phyloP scores from a whole-genome alignment of 1,284 basidiomycete species.

The Sutorius eximius region DNA sequence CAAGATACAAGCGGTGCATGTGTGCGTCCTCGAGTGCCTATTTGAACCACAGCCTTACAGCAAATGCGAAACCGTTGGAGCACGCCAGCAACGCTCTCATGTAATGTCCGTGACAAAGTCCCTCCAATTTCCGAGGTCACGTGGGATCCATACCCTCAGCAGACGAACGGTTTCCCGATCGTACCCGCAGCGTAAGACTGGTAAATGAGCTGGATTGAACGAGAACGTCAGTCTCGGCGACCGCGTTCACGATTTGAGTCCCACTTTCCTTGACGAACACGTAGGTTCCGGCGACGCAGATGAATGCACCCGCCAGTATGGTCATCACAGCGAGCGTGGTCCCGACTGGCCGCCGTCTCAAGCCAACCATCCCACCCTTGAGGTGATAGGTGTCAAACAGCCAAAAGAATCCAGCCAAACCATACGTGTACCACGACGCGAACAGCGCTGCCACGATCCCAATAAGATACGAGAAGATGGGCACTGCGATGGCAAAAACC shows the following conservation, averaged over 20 bases:
- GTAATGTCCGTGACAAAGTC: constrained; percentile 22
- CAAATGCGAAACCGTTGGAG: not conserved
- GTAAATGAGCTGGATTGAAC: constrained; percentile 42
- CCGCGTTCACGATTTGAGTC: not conserved
- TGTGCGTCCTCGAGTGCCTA: constrained; percentile 8
- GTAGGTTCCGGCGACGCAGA: constrained; percentile 51
- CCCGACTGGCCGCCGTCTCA: constrained; percentile 36
- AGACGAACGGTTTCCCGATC: not conserved
- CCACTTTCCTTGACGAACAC: constrained; percentile 48
- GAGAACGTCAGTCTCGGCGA: not conserved
- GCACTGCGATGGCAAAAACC: constrained; percentile 55
- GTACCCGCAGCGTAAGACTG: not conserved
- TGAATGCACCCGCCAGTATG: constrained; percentile 45
- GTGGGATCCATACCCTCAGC: constrained; percentile 7
- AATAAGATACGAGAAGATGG: constrained; percentile 55
- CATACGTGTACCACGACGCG: constrained; percentile 50
- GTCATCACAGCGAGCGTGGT: constrained; percentile 34
- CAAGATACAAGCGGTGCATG: constrained; percentile 1
- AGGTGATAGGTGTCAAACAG: constrained; percentile 49
- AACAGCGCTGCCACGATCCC: constrained; percentile 56
- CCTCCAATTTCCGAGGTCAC: constrained; percentile 16
- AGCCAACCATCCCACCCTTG: constrained; percentile 33
- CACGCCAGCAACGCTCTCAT: constrained; percentile 8
- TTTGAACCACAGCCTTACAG: constrained; percentile 9
- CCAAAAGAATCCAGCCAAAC: constrained; percentile 51